Evolutionary conservation across 2,329 filamentous ascomycete genomes (phyloP).

Genomic region (Penicillium sp.): DNA sequence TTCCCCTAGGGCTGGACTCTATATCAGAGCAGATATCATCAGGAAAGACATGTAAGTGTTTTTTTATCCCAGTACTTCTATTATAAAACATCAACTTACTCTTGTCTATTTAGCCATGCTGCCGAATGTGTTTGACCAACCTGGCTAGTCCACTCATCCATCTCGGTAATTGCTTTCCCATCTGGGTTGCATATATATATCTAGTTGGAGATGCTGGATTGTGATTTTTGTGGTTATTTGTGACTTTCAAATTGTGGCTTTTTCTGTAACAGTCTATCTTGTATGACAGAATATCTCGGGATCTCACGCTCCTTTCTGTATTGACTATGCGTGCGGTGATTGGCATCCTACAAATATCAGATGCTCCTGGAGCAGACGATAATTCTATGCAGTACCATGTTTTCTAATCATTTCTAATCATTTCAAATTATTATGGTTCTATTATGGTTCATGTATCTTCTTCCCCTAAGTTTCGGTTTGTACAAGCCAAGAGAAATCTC

Average conservation of each 20-base stretch:
- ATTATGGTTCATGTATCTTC: neutral
- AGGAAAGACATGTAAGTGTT: neutral
- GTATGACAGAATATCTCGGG: neutral
- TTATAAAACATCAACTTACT: neutral
- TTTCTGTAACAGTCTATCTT: neutral
- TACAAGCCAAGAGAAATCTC: neutral
- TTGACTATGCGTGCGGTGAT: neutral
- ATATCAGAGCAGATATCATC: neutral
- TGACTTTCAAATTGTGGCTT: neutral
- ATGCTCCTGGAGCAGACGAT: neutral
- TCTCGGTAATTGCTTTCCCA: neutral
- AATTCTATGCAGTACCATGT: too few relatives aligned
- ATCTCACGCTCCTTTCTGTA: neutral
- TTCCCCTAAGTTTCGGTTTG: too few relatives aligned
- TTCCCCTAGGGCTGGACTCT: neutral
- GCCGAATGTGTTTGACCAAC: neutral
- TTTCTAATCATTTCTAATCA: fast-evolving
- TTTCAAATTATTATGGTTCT: too few relatives aligned
- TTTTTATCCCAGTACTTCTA: neutral
- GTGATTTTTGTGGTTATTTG: neutral
- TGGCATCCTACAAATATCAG: neutral
- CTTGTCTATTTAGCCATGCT: neutral
- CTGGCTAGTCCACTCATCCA: neutral
- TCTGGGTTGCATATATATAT: too few relatives aligned
- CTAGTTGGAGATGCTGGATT: neutral